Conservation (phyloP, 257 asterid genomes). For the Solanum arcanum region DNA sequence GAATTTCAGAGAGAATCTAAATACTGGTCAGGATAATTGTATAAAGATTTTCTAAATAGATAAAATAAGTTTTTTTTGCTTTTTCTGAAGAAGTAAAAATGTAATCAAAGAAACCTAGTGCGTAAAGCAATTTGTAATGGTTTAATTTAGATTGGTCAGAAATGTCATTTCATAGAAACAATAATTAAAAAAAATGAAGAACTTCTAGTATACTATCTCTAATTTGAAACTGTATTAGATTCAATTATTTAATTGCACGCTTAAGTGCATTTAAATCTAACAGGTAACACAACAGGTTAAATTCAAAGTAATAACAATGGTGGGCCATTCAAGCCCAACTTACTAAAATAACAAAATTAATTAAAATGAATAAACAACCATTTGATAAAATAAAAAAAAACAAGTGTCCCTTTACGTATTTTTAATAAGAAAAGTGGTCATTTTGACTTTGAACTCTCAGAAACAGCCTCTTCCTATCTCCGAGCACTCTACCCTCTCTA, state of each 20-base stretch:
- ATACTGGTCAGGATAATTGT: background rate
- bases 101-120: background rate
- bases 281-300: too few species aligned
- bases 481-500: background rate
- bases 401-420: background rate
- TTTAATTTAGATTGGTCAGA: background rate
- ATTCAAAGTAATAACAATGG: too few species aligned
- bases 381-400: too few species aligned
- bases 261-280: background rate
- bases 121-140: background rate
- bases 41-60: background rate
- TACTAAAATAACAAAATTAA: too few species aligned
- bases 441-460: background rate
- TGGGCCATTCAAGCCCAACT: too few species aligned
- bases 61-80: too few species aligned
- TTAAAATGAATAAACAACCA: too few species aligned
- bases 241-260: background rate
- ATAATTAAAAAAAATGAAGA: background rate
- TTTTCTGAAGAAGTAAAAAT: background rate
- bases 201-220: background rate
- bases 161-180: background rate
- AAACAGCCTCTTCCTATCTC: background rate
- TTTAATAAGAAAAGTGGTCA: background rate
- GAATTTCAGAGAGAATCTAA: background rate
- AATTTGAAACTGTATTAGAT: background rate